phyloP scores from a whole-genome alignment of 2,329 filamentous ascomycete species.

The Xylariaceae sp. region DNA sequence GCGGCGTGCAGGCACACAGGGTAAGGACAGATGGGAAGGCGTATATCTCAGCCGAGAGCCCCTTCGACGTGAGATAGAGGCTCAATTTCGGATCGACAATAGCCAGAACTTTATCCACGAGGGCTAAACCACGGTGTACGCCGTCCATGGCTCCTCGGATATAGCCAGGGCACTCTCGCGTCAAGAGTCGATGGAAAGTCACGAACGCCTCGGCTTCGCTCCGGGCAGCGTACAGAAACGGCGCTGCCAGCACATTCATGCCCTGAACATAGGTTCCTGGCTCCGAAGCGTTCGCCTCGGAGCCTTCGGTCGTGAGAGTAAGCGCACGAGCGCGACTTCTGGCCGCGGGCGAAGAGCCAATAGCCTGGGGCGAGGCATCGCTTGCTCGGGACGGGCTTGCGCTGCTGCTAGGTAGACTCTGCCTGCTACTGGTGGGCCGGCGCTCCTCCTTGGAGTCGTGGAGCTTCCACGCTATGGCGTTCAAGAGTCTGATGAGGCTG shows the following conservation, averaged over 20 bases:
- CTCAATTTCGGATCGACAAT: constrained; percentile 89
- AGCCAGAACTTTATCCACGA: constrained; percentile 88
- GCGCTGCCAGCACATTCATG: constrained; percentile 96
- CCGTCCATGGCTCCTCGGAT: constrained; percentile 96
- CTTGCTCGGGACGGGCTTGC: constrained; percentile 33
- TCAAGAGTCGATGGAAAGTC: constrained; percentile 83
- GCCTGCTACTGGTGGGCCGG: constrained; percentile 26
- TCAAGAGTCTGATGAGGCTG: constrained; percentile 87
- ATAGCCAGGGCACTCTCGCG: constrained; percentile 85
- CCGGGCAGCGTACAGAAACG: constrained; percentile 89
- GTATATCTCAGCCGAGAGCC: constrained; percentile 89
- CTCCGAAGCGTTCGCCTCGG: constrained; percentile 57
- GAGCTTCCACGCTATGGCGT: constrained; percentile 90
- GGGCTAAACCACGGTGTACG: constrained; percentile 83
- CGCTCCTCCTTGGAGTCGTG: constrained; percentile 66
- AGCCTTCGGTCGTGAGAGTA: constrained; percentile 59
- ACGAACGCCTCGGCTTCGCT: constrained; percentile 94
- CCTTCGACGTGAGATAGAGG: constrained; percentile 77
- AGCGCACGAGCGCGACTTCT: constrained; percentile 51
- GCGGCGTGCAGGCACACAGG: constrained; percentile 91
- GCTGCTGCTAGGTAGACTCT: constrained; percentile 26
- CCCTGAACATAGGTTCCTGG: constrained; percentile 93
- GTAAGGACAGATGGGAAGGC: constrained; percentile 94
- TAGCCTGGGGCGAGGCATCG: constrained; percentile 35
- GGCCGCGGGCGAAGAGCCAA: constrained; percentile 40